These are phyloP conservation scores for Xylariaceae sp. DNA, from an alignment of 2,329 filamentous ascomycete genomes.

Conservation along the genomic window DNA sequence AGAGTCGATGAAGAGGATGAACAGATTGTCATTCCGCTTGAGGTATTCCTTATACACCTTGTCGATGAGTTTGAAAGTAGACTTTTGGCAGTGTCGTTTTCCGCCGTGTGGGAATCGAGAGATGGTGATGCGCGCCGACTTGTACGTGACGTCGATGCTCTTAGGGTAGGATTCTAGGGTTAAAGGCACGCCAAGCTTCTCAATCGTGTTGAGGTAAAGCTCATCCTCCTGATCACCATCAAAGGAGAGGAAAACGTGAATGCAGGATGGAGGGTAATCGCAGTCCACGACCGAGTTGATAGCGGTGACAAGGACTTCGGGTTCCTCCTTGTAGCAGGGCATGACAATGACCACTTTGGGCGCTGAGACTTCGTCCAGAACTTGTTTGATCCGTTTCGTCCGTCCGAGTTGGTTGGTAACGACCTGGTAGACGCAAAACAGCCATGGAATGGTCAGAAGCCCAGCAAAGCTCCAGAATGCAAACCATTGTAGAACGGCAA, in stretches of 20 bases:
- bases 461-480: slow-evolving; percentile 90
- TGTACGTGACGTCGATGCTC: slow-evolving; percentile 86
- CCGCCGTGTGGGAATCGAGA: slow-evolving; percentile 91
- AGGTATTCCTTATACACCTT: slow-evolving; percentile 85
- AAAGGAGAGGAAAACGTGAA: slow-evolving; percentile 93
- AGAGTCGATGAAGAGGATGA: slow-evolving; percentile 95
- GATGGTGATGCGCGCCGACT: slow-evolving; percentile 76
- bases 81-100: slow-evolving; percentile 89
- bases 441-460: slow-evolving; percentile 81
- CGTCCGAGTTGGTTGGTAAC: slow-evolving; percentile 82
- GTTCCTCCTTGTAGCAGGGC: slow-evolving; percentile 92
- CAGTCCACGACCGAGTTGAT: slow-evolving; percentile 89
- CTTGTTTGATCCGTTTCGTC: slow-evolving; percentile 73
- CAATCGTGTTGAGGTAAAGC: slow-evolving; percentile 78
- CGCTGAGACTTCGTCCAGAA: slow-evolving; percentile 76
- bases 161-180: slow-evolving; percentile 73
- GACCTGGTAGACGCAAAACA: slow-evolving; percentile 87
- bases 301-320: slow-evolving; percentile 75
- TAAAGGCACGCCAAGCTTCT: slow-evolving; percentile 74
- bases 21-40: slow-evolving; percentile 82
- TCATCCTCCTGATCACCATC: slow-evolving; percentile 88
- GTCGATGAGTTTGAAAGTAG: slow-evolving; percentile 88
- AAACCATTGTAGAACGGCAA: slow-evolving; percentile 79
- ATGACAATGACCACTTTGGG: slow-evolving; percentile 95
- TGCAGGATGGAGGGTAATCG: slow-evolving; percentile 86